phyloP scores from a whole-genome alignment of 2,329 filamentous ascomycete species.

The Geoglossum cookeanum region DNA sequence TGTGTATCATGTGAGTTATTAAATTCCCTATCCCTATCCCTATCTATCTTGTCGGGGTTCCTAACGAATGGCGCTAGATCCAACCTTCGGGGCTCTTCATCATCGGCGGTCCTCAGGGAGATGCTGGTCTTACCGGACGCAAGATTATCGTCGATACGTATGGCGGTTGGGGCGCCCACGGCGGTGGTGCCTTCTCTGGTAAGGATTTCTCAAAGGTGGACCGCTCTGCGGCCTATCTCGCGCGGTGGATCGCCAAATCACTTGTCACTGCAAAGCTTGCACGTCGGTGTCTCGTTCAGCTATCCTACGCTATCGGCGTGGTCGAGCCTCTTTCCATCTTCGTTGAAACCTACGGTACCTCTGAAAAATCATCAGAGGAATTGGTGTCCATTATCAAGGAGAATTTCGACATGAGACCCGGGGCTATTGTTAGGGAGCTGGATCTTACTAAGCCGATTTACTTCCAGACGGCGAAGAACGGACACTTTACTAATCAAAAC shows the following conservation, averaged over 20 bases:
- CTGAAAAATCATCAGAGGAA: conserved; percentile 71
- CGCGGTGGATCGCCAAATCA: conserved; percentile 98
- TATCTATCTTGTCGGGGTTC: background rate
- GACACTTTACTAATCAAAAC: conserved; percentile 96
- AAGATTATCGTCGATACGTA: conserved; percentile 99
- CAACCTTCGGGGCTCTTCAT: conserved; percentile 98
- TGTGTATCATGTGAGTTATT: conserved; percentile 64
- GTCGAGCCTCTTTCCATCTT: conserved; percentile 95
- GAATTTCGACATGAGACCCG: conserved; percentile 96
- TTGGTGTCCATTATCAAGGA: conserved; percentile 82
- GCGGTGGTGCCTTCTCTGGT: conserved; percentile 98
- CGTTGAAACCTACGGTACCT: conserved; percentile 95
- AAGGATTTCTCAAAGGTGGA: conserved; percentile 99
- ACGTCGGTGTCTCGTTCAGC: conserved; percentile 86
- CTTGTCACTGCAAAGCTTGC: conserved; percentile 75
- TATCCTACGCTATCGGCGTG: conserved; percentile 98
- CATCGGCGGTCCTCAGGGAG: conserved; percentile 97
- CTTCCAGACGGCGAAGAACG: conserved; percentile 97
- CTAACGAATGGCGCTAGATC: conserved; percentile 31
- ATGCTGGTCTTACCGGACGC: conserved; percentile 92
- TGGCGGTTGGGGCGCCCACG: conserved; percentile 98
- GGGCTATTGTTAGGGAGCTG: conserved; percentile 96
- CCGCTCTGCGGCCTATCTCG: conserved; percentile 91
- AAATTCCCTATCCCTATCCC: background rate
- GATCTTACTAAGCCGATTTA: conserved; percentile 94